Evolutionary conservation across 768 basidiomycete species (phyloP).

Genomic region (Candolleomyces efflorescens): DNA sequence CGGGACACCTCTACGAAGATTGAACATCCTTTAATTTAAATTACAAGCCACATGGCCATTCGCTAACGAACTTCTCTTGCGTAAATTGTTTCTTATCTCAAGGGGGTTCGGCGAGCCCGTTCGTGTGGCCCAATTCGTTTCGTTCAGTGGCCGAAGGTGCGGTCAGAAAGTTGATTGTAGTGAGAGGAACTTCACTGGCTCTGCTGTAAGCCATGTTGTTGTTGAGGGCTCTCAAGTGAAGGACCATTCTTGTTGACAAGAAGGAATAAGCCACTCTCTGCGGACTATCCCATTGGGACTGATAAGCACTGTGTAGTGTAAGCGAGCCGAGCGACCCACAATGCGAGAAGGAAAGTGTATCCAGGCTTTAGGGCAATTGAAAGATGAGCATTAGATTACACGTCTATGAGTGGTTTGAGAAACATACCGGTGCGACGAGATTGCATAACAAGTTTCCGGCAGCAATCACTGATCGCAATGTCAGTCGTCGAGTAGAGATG

Average conservation of each 20-base stretch:
- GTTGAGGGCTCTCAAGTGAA: neutral
- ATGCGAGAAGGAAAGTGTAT: neutral
- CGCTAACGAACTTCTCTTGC: too few relatives aligned
- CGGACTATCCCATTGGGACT: neutral
- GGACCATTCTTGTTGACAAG: neutral
- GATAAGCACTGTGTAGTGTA: neutral
- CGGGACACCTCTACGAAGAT: too few relatives aligned
- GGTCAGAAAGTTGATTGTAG: neutral
- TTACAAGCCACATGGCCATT: too few relatives aligned
- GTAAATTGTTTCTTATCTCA: too few relatives aligned
- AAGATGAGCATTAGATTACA: neutral
- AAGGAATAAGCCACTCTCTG: neutral
- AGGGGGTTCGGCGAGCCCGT: too few relatives aligned
- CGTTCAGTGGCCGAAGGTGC: neutral
- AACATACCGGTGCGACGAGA: neutral
- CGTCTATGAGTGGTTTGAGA: neutral
- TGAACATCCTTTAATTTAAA: too few relatives aligned
- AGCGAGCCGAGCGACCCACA: neutral
- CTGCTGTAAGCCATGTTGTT: neutral
- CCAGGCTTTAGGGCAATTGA: neutral
- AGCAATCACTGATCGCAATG: neutral
- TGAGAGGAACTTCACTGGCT: neutral
- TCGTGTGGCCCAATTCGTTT: too few relatives aligned
- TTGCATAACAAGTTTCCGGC: neutral
- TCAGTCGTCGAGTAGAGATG: neutral